Base-by-base conservation (phyloP, 2,329 filamentous ascomycete species). In the Ophiostoma angusticollis region DNA sequence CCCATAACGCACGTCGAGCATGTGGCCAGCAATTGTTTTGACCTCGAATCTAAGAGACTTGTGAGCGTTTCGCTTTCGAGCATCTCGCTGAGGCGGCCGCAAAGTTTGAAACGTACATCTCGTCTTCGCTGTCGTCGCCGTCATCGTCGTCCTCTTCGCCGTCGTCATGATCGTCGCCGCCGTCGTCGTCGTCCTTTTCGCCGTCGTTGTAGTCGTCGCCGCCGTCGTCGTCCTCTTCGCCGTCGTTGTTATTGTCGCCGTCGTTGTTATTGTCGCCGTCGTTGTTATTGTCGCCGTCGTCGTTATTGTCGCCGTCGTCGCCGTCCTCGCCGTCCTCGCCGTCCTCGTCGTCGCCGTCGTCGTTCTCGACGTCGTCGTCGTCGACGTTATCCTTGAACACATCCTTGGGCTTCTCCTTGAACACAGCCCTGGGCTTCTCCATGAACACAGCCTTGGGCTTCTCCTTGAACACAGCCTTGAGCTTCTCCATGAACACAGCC, bases 11-110 rank as follows among this genome's bases (percentile, higher is more conserved):
- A 47, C 64, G 27, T 71, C 64, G 31, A 80, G 65, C 39, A 70
- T 67, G 58, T 89, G 84, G 23, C 62, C 66, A 32, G 78, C 54
- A 49, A 91, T 86, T 49, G 74, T 71, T 54, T 89, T 81, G 5
- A 91, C 82, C 12, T 84, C 70, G 50, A 72, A 87, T 52, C 80
- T 84, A 47, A 7, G 12, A 19, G 17, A 25, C 8, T 2, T 41
- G 23, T 55, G 9, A 50, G 48, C 39, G n/a, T n/a, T n/a, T n/a
- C n/a, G n/a, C n/a, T n/a, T n/a, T n/a, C n/a, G n/a, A n/a, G n/a
- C n/a, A n/a, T n/a, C n/a, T n/a, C n/a, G n/a, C n/a, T n/a, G n/a
- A 59, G 50, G 42, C 9, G 6, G 4, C 27, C 27, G 3, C 35
- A 33, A 34, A 31, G 16, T 21, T 22, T 13, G n/a, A 38, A 2